Evolutionary conservation across 352 stramenopile species (phyloP), one percentile per base, ranked within the genome.

Genomic region (Phytophthora litchii): DNA sequence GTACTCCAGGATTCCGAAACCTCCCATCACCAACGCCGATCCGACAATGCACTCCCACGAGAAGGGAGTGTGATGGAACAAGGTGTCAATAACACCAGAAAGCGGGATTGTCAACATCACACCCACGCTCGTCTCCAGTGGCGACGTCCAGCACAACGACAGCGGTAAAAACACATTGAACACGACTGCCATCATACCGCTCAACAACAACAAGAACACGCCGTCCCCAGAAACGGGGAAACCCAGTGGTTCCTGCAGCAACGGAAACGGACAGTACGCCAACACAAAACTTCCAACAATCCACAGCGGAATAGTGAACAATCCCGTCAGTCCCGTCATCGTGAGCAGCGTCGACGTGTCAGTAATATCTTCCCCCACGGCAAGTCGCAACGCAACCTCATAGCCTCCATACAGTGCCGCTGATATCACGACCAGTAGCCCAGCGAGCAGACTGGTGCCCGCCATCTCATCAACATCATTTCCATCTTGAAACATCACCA

Each of bases 41-140:
- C 77, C 77, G 7, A 72, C 46, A 21, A 87, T 68, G 37, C 77
- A 80, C 60, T 82, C 47, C 61, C 50, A 68, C 3, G 71, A 76
- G 41, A 86, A 83, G 3, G 58, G 34, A 0, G 71, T 78, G 32
- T 70, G 54, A 51, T 86, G 70, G 36, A 86, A 32, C 25, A 73
- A 19, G 1, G 63, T 67, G 46, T 83, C 76, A n/a, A 80, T 50
- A 1, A 80, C 19, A 5, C 60, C 74, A 7, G 76, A 79, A 31
- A 86, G 63, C 3, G 76, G 76, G 40, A 86, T 86, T 14, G 74
- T 83, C 47, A 86, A 63, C 76, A 86, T 83, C 38, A 74, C 81
- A 6, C 68, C 72, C 23, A 83, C 76, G 38, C 70, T 80, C 17
- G 76, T 83, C 54, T 83, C 74, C 19, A 86, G 46, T 11, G 76